Conservation (phyloP, 2,329 filamentous ascomycete genomes). For the Bipolaris zeicola region DNA sequence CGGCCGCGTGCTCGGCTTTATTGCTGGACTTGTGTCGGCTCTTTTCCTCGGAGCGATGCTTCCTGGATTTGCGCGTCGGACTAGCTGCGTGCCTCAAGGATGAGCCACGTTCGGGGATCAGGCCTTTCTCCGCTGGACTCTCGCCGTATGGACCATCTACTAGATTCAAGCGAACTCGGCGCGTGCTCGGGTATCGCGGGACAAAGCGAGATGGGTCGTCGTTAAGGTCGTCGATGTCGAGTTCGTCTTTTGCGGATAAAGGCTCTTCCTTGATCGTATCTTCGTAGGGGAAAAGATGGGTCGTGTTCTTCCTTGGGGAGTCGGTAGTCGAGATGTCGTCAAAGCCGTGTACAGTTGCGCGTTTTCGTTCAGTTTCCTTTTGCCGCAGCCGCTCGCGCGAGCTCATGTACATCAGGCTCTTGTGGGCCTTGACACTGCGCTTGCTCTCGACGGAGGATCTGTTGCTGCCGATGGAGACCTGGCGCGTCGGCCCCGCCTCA, state of each 20-base stretch:
- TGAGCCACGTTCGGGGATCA: slow-evolving; percentile 43
- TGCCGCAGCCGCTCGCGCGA: slow-evolving; percentile 70
- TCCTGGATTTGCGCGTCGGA: slow-evolving; percentile 41
- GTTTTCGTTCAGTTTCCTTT: slow-evolving; percentile 66
- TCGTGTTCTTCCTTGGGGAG: slow-evolving; percentile 27
- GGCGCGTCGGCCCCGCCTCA: slow-evolving; percentile 39
- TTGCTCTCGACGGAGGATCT: slow-evolving; percentile 45
- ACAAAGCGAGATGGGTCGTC: slow-evolving; percentile 37
- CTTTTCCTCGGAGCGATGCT: slow-evolving; percentile 28
- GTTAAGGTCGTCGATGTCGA: slow-evolving; percentile 10
- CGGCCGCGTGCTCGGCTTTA: slow-evolving; percentile 33
- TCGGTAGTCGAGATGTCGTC: slow-evolving; percentile 47
- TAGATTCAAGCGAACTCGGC: slow-evolving; percentile 34
- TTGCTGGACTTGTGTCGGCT: slow-evolving; percentile 36
- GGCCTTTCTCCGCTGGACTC: slow-evolving; percentile 36
- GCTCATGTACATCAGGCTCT: slow-evolving; percentile 73
- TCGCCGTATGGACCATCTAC: slow-evolving; percentile 31
- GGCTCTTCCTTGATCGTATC: slow-evolving; percentile 49
- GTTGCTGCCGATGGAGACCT: slow-evolving; percentile 37
- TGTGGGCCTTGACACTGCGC: slow-evolving; percentile 49
- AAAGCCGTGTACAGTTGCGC: slow-evolving; percentile 52
- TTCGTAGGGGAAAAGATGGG: slow-evolving; percentile 40
- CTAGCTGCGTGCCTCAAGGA: slow-evolving; percentile 43
- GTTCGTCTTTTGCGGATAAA: slow-evolving; percentile 17
- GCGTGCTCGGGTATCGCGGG: slow-evolving; percentile 40